phyloP scores from a whole-genome alignment of 2,329 filamentous ascomycete genomes.

The Elsinoe australis region DNA sequence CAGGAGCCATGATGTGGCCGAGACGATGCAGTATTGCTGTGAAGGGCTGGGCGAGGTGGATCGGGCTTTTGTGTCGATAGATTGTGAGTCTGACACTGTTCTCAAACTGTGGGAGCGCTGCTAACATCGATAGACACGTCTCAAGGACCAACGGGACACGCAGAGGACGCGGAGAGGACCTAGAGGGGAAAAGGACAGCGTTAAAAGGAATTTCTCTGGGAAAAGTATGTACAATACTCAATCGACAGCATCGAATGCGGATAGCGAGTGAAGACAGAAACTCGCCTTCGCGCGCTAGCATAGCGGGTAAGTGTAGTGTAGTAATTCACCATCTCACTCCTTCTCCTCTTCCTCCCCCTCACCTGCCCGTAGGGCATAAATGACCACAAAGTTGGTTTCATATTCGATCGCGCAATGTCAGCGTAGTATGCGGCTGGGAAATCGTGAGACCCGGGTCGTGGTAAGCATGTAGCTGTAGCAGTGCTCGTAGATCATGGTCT shows the following conservation, averaged over 20 bases:
- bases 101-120: background rate
- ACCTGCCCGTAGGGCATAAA: too few relatives aligned
- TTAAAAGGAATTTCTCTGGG: background rate
- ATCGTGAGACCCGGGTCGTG: slow-evolving; percentile 82
- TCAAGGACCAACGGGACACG: slow-evolving; percentile 37
- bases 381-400: too few relatives aligned
- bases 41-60: slow-evolving; percentile 49
- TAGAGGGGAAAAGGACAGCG: background rate
- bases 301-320: too few relatives aligned
- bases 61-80: slow-evolving; percentile 45
- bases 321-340: too few relatives aligned
- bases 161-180: slow-evolving; percentile 26
- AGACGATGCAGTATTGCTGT: slow-evolving; percentile 56
- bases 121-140: slow-evolving; percentile 28
- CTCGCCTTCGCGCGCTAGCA: background rate
- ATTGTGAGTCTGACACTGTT: slow-evolving; percentile 34
- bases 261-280: background rate
- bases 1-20: slow-evolving; percentile 52
- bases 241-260: background rate
- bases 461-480: slow-evolving; percentile 90
- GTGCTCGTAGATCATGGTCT: slow-evolving; percentile 88
- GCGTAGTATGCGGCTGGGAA: slow-evolving; percentile 91
- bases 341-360: too few relatives aligned
- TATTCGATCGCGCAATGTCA: too few relatives aligned
- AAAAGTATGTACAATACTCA: background rate